Evolutionary conservation across 495 filamentous ascomycete species (phyloP).

Genomic region (Pyrenula massariospora): DNA sequence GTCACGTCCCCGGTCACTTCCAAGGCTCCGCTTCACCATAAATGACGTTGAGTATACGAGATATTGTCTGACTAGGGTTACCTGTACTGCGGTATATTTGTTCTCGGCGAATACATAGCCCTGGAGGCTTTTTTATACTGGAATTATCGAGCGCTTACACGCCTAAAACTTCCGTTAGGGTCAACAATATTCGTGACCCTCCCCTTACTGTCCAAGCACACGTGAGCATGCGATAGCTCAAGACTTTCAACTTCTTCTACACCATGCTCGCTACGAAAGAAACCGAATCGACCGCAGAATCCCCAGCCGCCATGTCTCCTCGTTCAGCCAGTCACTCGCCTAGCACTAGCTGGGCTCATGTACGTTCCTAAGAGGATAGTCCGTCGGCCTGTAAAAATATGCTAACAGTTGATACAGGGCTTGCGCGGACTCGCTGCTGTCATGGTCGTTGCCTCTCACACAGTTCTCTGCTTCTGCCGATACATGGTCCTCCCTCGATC

Average conservation of each 20-base stretch:
- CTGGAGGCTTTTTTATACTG: no score
- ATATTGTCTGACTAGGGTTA: no score
- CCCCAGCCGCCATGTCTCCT: not conserved
- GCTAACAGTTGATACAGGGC: constrained; percentile 21
- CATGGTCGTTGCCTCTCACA: constrained; percentile 42
- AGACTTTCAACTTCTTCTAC: not conserved
- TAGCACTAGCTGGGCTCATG: constrained; percentile 8
- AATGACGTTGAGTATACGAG: no score
- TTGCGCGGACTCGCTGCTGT: constrained; percentile 43
- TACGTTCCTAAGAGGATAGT: constrained; percentile 1
- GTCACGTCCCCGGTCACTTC: no score
- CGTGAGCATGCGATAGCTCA: not conserved
- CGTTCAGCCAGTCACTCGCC: not conserved
- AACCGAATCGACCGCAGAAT: not conserved
- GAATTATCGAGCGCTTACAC: no score
- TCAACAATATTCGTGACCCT: no score
- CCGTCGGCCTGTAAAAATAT: not conserved
- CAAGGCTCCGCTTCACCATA: no score
- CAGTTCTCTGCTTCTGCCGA: constrained; percentile 38
- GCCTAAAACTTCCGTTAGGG: no score
- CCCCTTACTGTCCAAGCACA: not conserved
- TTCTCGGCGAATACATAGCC: no score
- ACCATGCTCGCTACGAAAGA: not conserved
- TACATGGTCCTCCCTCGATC: constrained; percentile 35
- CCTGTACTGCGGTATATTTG: no score